These are phyloP conservation scores for Colletotrichum sp. DNA, from an alignment of 2,329 filamentous ascomycete genomes.

Conservation along the genomic window DNA sequence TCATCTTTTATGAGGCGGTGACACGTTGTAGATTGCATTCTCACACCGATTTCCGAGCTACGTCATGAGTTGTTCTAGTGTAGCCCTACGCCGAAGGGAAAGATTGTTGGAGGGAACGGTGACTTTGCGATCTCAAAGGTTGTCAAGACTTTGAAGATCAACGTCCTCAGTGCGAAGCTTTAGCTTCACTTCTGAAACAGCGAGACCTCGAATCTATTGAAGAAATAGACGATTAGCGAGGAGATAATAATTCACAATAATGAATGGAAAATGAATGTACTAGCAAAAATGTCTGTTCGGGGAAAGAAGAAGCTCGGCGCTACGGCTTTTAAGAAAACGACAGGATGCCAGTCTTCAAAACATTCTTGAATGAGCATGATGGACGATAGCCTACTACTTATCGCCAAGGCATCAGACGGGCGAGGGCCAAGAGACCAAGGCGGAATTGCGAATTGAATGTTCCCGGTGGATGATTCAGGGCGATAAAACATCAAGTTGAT, in stretches of 20 bases:
- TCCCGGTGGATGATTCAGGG: neutral
- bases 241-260: neutral
- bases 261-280: neutral
- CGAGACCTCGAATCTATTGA: too few relatives aligned
- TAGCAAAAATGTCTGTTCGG: neutral
- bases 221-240: too few relatives aligned
- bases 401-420: neutral
- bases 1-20: neutral
- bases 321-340: neutral
- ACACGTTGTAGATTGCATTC: neutral
- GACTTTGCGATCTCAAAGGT: neutral
- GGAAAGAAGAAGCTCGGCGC: neutral
- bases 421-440: neutral
- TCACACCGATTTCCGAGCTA: neutral
- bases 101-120: rapidly evolving
- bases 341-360: neutral
- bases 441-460: neutral
- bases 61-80: neutral
- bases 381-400: neutral
- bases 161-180: neutral
- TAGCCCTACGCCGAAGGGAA: rapidly evolving
- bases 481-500: neutral
- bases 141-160: rapidly evolving
- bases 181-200: too few relatives aligned
- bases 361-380: too few relatives aligned